phyloP scores from a whole-genome alignment of 257 asterid genomes.

The Thymus quinquecostatus region DNA sequence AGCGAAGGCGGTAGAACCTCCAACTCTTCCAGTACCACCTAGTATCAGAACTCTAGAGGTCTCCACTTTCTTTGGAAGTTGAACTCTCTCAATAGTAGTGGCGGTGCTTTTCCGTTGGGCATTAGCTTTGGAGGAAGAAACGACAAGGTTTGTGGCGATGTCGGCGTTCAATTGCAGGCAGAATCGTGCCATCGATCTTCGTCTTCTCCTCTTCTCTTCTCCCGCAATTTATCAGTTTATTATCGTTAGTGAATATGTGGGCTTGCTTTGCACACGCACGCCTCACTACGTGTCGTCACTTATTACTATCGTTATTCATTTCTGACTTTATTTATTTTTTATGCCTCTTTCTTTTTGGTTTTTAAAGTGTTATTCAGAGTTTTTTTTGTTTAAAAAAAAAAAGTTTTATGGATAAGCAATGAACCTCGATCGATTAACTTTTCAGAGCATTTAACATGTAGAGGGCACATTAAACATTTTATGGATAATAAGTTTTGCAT shows the following conservation, averaged over 20 bases:
- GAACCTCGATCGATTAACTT: too few relatives aligned
- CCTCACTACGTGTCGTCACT: too few relatives aligned
- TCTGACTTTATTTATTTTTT: too few relatives aligned
- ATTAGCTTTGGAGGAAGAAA: slow-evolving; percentile 39
- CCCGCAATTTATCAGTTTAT: slow-evolving; percentile 24
- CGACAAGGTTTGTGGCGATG: slow-evolving; percentile 33
- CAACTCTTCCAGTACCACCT: slow-evolving; percentile 99
- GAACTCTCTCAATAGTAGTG: slow-evolving; percentile 38
- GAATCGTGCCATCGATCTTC: slow-evolving; percentile 46
- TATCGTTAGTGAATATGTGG: slow-evolving; percentile 38
- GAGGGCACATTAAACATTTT: too few relatives aligned
- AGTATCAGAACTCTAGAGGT: slow-evolving; percentile 66
- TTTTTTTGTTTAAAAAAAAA: too few relatives aligned
- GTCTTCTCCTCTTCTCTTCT: background rate
- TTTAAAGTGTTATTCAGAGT: too few relatives aligned
- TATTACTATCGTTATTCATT: too few relatives aligned
- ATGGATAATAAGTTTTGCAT: too few relatives aligned
- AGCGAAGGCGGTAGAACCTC: slow-evolving; percentile 89
- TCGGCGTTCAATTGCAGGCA: slow-evolving; percentile 51
- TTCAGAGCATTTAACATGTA: too few relatives aligned
- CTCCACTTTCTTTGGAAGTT: slow-evolving; percentile 54
- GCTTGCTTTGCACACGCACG: slow-evolving; percentile 8
- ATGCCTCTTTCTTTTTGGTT: too few relatives aligned
- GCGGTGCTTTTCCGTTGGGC: slow-evolving; percentile 29
- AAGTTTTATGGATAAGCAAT: too few relatives aligned